A percentile compares a stretch with the other conserved stretches of the same genome.
These are phyloP conservation scores for Fusarium longipes DNA, from an alignment of 2,329 filamentous ascomycete species.

Conservation along the genomic window DNA sequence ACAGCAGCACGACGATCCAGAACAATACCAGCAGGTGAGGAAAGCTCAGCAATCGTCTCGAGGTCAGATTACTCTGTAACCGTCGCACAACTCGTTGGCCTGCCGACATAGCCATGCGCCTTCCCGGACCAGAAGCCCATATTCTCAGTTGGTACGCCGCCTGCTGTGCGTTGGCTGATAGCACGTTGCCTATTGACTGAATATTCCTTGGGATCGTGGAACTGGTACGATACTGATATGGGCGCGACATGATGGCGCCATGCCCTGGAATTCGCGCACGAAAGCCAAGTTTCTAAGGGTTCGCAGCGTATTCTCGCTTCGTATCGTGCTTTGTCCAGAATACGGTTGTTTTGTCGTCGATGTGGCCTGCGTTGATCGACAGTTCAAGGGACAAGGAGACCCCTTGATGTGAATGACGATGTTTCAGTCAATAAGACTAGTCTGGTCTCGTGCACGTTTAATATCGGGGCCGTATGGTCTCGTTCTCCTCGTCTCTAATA, in stretches of 20 bases:
- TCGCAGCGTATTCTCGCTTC: neutral
- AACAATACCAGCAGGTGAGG: constrained; percentile 74
- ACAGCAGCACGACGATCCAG: constrained; percentile 83
- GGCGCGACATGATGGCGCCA: constrained; percentile 49
- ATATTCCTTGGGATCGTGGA: constrained; percentile 30
- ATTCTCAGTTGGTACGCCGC: constrained; percentile 50
- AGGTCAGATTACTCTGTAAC: constrained; percentile 58
- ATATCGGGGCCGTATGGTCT: neutral
- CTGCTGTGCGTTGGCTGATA: constrained; percentile 38
- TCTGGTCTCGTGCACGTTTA: neutral
- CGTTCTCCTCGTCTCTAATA: neutral
- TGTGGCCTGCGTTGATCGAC: constrained; percentile 24
- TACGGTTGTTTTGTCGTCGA: constrained; percentile 2
- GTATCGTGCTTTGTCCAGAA: constrained; percentile 9
- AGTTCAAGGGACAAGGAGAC: constrained; percentile 29
- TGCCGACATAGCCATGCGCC: constrained; percentile 50
- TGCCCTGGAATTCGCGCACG: constrained; percentile 33
- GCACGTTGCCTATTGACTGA: constrained; percentile 40
- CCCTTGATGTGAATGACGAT: constrained; percentile 23
- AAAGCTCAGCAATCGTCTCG: constrained; percentile 68
- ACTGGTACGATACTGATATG: constrained; percentile 35
- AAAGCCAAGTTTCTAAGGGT: neutral
- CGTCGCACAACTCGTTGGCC: constrained; percentile 46
- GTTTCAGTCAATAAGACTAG: constrained; percentile 10
- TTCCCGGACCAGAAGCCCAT: constrained; percentile 58